Percentiles rank a stretch among this genome's conserved stretches.
Conservation (phyloP, 2,329 filamentous ascomycete species). For the Zymoseptoria tritici region DNA sequence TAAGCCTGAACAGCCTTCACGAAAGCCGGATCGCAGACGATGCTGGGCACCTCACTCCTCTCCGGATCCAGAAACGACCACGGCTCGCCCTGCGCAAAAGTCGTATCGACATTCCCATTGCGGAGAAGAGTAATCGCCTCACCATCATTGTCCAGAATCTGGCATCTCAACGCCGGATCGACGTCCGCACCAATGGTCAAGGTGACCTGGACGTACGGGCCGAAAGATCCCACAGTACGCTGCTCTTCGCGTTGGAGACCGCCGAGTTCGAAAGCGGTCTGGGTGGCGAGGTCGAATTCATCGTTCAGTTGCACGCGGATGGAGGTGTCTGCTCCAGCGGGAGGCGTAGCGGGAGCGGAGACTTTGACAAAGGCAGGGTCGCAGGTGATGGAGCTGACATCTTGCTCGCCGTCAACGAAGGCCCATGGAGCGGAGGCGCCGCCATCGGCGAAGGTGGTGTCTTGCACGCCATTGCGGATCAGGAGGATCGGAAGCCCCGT, state of each 20-base stretch:
- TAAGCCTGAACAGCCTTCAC: not conserved
- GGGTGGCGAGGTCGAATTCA: slow-evolving; percentile 8
- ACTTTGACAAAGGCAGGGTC: slow-evolving; percentile 8
- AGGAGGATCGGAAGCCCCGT: slow-evolving; percentile 6
- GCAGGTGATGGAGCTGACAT: slow-evolving; percentile 8
- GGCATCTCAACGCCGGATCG: slow-evolving; percentile 9
- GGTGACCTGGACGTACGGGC: slow-evolving; percentile 7
- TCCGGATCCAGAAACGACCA: slow-evolving; percentile 9
- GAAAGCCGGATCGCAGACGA: slow-evolving; percentile 6
- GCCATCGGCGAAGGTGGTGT: slow-evolving; percentile 12
- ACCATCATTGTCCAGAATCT: slow-evolving; percentile 5
- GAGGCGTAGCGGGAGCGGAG: not conserved
- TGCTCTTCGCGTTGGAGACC: slow-evolving; percentile 5
- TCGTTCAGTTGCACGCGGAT: slow-evolving; percentile 9
- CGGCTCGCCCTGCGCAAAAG: slow-evolving; percentile 7
- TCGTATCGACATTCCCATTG: slow-evolving; percentile 7
- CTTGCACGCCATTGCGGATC: slow-evolving; percentile 5
- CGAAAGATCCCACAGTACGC: slow-evolving; percentile 3
- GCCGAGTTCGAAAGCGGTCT: slow-evolving; percentile 3
- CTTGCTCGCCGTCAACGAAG: slow-evolving; percentile 4
- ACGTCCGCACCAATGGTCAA: slow-evolving; percentile 5
- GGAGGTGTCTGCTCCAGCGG: not conserved
- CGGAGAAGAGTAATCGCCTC: slow-evolving; percentile 5
- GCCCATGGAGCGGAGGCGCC: slow-evolving; percentile 6
- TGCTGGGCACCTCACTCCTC: slow-evolving; percentile 5